phyloP scores from a whole-genome alignment of 2,329 filamentous ascomycete species.

The Scytalidium lignicola region DNA sequence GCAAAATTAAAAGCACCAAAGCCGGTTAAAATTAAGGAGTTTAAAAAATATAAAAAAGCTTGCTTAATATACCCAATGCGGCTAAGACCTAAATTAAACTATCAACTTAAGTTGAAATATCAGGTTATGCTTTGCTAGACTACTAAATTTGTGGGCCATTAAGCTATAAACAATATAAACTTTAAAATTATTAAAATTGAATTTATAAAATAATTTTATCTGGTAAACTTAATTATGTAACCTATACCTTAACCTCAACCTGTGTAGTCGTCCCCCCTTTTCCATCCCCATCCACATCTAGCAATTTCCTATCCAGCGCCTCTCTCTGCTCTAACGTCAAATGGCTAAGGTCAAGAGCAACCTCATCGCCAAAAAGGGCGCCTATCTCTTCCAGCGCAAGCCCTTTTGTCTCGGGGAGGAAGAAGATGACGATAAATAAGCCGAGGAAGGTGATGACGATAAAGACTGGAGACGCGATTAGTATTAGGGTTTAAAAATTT shows the following conservation, averaged over 20 bases:
- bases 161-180: no score
- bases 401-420: conserved; percentile 3
- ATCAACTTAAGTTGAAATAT: no score
- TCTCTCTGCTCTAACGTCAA: not conserved
- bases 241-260: not conserved
- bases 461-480: conserved; percentile 1
- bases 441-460: conserved; percentile 1
- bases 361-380: conserved; percentile 1
- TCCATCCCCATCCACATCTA: not conserved
- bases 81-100: no score
- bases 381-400: conserved; percentile 3
- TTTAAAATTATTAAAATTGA: no score
- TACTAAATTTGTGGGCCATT: no score
- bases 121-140: no score
- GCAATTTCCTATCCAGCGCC: not conserved
- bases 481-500: not conserved
- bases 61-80: no score
- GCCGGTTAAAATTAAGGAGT: no score
- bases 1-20: no score
- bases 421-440: not conserved
- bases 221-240: not conserved
- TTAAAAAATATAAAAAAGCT: no score
- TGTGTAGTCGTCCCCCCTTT: not conserved
- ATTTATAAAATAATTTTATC: no score
- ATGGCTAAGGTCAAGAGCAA: not conserved